Evolutionary conservation across 1,284 basidiomycete species (phyloP).

Genomic region (Papiliotrema laurentii): DNA sequence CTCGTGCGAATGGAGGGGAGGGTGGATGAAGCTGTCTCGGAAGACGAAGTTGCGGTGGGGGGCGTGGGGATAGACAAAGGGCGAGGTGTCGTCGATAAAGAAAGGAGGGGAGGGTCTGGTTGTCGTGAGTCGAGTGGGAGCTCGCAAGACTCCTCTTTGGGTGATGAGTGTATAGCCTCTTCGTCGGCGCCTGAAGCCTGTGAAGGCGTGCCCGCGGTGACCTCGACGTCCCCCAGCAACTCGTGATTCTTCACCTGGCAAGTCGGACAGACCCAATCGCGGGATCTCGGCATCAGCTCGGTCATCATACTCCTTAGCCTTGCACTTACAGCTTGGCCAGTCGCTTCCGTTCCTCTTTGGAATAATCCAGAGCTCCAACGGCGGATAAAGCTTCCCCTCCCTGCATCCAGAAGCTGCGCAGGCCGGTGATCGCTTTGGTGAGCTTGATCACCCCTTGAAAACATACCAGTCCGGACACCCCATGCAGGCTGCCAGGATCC

Average conservation of each 20-base stretch:
- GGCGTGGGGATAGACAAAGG: too few relatives aligned
- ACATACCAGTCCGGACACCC: slow-evolving; percentile 84
- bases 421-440: slow-evolving; percentile 70
- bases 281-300: slow-evolving; percentile 50
- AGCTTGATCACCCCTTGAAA: neutral
- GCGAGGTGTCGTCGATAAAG: too few relatives aligned
- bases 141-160: too few relatives aligned
- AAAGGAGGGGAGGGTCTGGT: too few relatives aligned
- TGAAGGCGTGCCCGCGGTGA: neutral
- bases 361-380: slow-evolving; percentile 81
- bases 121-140: too few relatives aligned
- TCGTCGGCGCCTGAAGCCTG: neutral
- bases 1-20: too few relatives aligned
- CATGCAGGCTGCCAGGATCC: slow-evolving; percentile 87
- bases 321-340: slow-evolving; percentile 67
- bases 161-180: too few relatives aligned
- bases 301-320: slow-evolving; percentile 2
- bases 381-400: slow-evolving; percentile 84
- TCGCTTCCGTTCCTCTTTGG: slow-evolving; percentile 69
- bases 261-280: slow-evolving; percentile 72
- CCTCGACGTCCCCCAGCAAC: slow-evolving; percentile 51
- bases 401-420: slow-evolving; percentile 86
- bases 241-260: slow-evolving; percentile 66
- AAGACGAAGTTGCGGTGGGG: too few relatives aligned
- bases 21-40: too few relatives aligned